Conservation (phyloP, 2,329 filamentous ascomycete species). For the Claviceps lovelessii region DNA sequence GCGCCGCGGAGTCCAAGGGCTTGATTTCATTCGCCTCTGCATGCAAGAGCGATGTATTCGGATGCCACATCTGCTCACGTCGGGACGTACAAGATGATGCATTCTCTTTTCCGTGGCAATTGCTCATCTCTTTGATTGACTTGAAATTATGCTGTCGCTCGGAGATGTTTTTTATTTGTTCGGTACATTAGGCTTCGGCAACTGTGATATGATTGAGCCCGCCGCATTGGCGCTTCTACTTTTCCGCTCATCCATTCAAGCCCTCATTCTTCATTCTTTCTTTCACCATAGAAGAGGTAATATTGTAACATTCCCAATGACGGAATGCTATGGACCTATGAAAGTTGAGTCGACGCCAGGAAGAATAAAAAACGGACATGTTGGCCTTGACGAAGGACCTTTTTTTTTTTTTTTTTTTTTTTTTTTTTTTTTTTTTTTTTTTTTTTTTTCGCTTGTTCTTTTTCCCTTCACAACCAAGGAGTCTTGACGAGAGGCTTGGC, state of each 20-base stretch:
- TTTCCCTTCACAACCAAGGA: neutral
- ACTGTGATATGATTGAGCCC: neutral
- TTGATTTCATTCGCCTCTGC: neutral
- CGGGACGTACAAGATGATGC: neutral
- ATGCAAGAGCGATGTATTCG: neutral
- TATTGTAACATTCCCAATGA: neutral
- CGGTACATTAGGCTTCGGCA: neutral
- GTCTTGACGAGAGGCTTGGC: no score
- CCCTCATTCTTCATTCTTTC: neutral
- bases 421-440: neutral
- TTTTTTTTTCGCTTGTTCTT: no score
- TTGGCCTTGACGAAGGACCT: neutral
- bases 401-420: neutral
- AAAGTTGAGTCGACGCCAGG: neutral
- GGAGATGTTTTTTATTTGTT: neutral
- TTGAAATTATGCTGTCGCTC: neutral
- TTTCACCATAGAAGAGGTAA: neutral
- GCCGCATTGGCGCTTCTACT: neutral
- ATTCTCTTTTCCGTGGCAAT: neutral
- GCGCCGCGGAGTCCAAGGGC: neutral
- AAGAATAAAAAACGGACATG: neutral
- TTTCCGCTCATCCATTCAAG: neutral
- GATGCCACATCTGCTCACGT: neutral
- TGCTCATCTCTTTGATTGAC: neutral
- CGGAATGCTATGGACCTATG: neutral